Conservation (phyloP, 192 early-diverging fungal species). For the Coemansia brasiliensis region DNA sequence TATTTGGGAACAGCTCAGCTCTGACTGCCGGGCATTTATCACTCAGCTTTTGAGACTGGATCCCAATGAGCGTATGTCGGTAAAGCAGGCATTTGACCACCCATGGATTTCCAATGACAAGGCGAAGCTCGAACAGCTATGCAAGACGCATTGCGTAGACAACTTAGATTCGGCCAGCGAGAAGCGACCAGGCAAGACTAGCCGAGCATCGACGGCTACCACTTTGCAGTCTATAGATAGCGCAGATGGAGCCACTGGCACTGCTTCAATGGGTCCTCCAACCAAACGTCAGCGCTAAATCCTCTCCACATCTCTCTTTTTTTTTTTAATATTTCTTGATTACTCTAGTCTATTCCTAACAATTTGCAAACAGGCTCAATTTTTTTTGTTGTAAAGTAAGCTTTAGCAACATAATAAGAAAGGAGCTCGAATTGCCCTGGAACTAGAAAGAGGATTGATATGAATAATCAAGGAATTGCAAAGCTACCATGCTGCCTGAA, state of each 20-base stretch:
- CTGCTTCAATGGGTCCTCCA: constrained; percentile 36
- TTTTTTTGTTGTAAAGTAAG: not conserved
- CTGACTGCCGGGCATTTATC: constrained; percentile 54
- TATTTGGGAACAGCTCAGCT: constrained; percentile 51
- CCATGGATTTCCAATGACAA: constrained; percentile 57
- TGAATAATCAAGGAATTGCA: too few species aligned
- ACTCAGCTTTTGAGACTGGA: constrained; percentile 39
- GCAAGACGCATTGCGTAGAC: too few species aligned
- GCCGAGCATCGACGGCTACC: too few species aligned
- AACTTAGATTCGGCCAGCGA: too few species aligned
- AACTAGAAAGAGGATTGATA: too few species aligned
- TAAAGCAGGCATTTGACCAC: constrained; percentile 56
- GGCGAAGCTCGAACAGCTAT: constrained; percentile 21
- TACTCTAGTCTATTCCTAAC: too few species aligned
- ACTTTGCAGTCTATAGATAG: not conserved
- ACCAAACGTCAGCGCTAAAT: constrained; percentile 31
- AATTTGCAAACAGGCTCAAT: not conserved
- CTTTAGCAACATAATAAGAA: not conserved
- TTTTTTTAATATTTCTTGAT: too few species aligned
- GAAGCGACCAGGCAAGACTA: too few species aligned
- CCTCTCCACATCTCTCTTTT: too few species aligned
- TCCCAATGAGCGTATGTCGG: constrained; percentile 56
- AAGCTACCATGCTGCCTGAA: too few species aligned
- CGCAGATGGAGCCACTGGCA: not conserved
- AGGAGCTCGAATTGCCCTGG: not conserved